Evolutionary conservation across 2,329 filamentous ascomycete species (phyloP).

Genomic region (Colletotrichum orbiculare): DNA sequence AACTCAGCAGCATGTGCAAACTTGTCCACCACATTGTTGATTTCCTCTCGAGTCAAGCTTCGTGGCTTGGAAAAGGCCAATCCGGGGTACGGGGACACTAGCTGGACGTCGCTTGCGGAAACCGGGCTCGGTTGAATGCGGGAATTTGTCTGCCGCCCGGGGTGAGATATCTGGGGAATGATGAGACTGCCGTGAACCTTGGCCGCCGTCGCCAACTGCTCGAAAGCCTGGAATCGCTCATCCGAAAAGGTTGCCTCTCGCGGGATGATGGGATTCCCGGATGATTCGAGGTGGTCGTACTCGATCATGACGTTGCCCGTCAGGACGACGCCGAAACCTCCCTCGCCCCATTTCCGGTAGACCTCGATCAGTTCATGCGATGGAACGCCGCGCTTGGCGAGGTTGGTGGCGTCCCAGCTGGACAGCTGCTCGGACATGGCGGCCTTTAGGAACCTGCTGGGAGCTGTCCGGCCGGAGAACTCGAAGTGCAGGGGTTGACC

Average conservation of each 20-base stretch:
- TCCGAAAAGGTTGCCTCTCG: slow-evolving; percentile 45
- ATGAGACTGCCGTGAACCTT: slow-evolving; percentile 71
- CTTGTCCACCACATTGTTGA: slow-evolving; percentile 66
- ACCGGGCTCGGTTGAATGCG: slow-evolving; percentile 50
- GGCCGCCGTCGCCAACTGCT: slow-evolving; percentile 61
- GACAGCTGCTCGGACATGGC: slow-evolving; percentile 74
- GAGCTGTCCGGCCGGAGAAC: slow-evolving; percentile 64
- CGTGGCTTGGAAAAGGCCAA: slow-evolving; percentile 59
- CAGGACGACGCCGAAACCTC: slow-evolving; percentile 62
- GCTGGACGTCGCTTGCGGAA: slow-evolving; percentile 52
- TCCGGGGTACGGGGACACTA: slow-evolving; percentile 39
- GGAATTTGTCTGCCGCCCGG: slow-evolving; percentile 63
- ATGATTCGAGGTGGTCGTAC: slow-evolving; percentile 65
- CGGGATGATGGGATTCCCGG: slow-evolving; percentile 67
- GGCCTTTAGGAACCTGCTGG: slow-evolving; percentile 74
- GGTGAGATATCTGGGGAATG: slow-evolving; percentile 71
- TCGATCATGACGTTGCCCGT: slow-evolving; percentile 75
- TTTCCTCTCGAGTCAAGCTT: slow-evolving; percentile 64
- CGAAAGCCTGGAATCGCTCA: slow-evolving; percentile 71
- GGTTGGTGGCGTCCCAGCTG: slow-evolving; percentile 66
- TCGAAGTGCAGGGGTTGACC: slow-evolving; percentile 58
- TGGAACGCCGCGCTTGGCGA: slow-evolving; percentile 58
- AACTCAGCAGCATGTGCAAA: slow-evolving; percentile 73
- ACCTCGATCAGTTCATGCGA: slow-evolving; percentile 57
- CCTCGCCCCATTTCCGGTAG: slow-evolving; percentile 59